phyloP scores from a whole-genome alignment of 1,284 basidiomycete species.

The Leccinum cinnamomeum region DNA sequence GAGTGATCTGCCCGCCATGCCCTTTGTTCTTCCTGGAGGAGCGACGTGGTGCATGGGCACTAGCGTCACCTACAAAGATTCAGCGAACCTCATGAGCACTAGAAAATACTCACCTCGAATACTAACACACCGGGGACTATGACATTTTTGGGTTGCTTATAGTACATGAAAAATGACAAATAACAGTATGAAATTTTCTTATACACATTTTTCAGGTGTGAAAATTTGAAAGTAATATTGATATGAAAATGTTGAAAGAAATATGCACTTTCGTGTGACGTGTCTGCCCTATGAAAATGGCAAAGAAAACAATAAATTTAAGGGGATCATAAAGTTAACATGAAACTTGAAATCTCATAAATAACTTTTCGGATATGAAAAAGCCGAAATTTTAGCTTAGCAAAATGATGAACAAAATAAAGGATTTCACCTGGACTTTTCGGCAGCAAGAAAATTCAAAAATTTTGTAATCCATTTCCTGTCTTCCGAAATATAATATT shows the following conservation, averaged over 20 bases:
- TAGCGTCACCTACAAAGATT: no score
- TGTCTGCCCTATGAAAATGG: background rate
- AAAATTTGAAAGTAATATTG: background rate
- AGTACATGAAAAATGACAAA: background rate
- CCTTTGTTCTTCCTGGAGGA: no score
- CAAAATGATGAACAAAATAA: background rate
- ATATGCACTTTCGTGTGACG: background rate
- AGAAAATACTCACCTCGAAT: no score
- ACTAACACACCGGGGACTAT: background rate
- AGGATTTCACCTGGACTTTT: background rate
- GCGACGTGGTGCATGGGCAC: no score
- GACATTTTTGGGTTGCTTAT: background rate
- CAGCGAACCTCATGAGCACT: no score
- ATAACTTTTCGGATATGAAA: background rate
- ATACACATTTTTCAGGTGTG: background rate
- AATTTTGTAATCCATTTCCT: background rate
- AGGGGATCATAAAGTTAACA: background rate
- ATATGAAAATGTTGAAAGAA: background rate
- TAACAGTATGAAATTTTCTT: background rate
- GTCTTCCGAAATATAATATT: background rate
- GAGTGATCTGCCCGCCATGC: no score
- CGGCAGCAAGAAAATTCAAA: background rate
- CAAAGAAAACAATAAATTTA: background rate
- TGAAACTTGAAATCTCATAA: background rate
- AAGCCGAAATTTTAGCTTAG: background rate